Conservation (phyloP, 768 basidiomycete genomes). For the Lactarius psammicola region DNA sequence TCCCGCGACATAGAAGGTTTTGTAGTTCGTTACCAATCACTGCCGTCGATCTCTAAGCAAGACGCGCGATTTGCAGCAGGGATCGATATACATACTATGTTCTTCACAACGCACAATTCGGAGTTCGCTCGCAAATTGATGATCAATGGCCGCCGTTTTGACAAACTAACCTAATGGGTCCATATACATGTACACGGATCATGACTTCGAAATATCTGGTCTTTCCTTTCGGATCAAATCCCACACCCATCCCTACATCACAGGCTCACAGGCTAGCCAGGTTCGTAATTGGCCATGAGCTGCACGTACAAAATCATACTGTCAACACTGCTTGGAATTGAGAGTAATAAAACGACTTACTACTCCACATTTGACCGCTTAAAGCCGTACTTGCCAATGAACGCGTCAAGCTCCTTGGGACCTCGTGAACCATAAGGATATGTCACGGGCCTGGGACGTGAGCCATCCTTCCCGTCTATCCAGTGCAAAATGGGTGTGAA, state of each 20-base stretch:
- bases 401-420: slow-evolving; percentile 78
- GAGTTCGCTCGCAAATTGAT: slow-evolving; percentile 7
- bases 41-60: not conserved
- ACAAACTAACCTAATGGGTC: not conserved
- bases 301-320: slow-evolving; percentile 32
- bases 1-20: slow-evolving; percentile 3
- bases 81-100: not conserved
- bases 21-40: not conserved
- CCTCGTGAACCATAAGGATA: slow-evolving; percentile 97
- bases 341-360: slow-evolving; percentile 45
- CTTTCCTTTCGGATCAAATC: slow-evolving; percentile 14
- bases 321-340: slow-evolving; percentile 16
- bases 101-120: slow-evolving; percentile 2
- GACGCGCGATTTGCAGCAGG: not conserved
- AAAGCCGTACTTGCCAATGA: slow-evolving; percentile 75
- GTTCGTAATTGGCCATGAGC: slow-evolving; percentile 74
- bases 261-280: slow-evolving; percentile 57
- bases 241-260: slow-evolving; percentile 33
- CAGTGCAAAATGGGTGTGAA: slow-evolving; percentile 94
- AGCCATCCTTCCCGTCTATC: slow-evolving; percentile 80
- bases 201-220: slow-evolving; percentile 10
- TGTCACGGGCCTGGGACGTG: slow-evolving; percentile 62
- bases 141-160: not conserved
- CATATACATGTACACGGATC: slow-evolving; percentile 18
- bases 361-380: slow-evolving; percentile 65